These are phyloP conservation scores for Eutrema japonicum DNA, from an alignment of 345 rosid genomes.

Conservation along the genomic window DNA sequence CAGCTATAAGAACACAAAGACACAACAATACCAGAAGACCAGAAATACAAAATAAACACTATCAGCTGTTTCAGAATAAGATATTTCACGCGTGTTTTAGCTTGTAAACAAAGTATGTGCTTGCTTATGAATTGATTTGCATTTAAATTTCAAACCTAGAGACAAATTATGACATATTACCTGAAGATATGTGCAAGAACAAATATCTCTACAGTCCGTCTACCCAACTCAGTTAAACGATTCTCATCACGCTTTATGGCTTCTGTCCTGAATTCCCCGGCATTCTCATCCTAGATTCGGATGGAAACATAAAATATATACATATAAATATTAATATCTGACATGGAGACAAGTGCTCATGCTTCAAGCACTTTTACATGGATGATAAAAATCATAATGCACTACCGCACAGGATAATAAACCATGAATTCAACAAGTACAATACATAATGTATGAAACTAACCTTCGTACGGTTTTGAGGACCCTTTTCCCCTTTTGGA, in stretches of 20 bases:
- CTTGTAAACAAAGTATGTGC: conserved; percentile 16
- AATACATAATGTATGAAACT: conserved; percentile 35
- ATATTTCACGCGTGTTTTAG: conserved; percentile 18
- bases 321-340: neutral
- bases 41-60: conserved; percentile 25
- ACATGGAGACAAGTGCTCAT: conserved; percentile 1
- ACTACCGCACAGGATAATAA: conserved; percentile 1
- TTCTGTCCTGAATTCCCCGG: conserved; percentile 81
- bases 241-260: conserved; percentile 83
- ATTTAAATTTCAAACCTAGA: neutral
- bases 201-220: conserved; percentile 89
- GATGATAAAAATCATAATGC: neutral
- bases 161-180: conserved; percentile 43
- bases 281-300: conserved; percentile 61
- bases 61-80: conserved; percentile 20
- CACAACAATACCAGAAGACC: conserved; percentile 31
- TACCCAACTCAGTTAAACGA: conserved; percentile 88
- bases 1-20: conserved; percentile 19
- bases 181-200: conserved; percentile 89
- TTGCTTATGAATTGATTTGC: conserved; percentile 14
- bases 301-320: conserved; percentile 3
- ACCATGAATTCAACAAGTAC: conserved; percentile 10
- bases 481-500: conserved; percentile 84
- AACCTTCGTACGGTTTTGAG: conserved; percentile 85
- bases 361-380: conserved; percentile 3